Evolutionary conservation across 129 eudicot species (phyloP), one percentile per base, ranked within the genome.

Genomic region (Chrysanthemum seticuspe): DNA sequence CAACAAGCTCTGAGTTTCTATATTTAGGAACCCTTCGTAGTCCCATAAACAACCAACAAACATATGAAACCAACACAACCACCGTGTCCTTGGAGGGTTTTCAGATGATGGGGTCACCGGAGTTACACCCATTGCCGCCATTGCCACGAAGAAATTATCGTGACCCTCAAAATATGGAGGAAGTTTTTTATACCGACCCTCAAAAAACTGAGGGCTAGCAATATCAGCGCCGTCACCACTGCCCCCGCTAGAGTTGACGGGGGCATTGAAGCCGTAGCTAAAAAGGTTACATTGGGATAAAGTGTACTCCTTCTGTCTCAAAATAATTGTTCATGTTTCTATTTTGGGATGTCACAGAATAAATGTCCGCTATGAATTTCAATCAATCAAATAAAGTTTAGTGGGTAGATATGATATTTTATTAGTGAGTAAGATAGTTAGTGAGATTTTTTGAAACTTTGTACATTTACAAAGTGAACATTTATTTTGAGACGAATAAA

Each of bases 41-140:
- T 75, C 76, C 82, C 11, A 71, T 58, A 53, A 60, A 65, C 77
- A 47, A 76, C 61, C 5, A 6, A 36, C 5, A 4, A 3, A 40
- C 2, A 40, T 70, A 49, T n/a, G 64, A 34, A 10, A 45, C 19
- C 13, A 50, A 9, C 63, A 53, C 76, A 79, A 53, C 82, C 61
- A 74, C 68, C n/a, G 2, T 40, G 47, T 7, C 47, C 47, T 1
- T 40, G 47, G 47, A 40, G 2, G 10, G 47, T 40, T 40, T 40
- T 40, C 47, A 40, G 0, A 72, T 67, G n/a, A 77, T 83, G 45
- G 90, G 87, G 27, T 94, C 98, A 15, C 98, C 98, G 58, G 97
- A 94, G 85, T 91, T 94, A 79, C 96, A 75, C 49, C 97, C 98
- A 1, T 86, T 94, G 0, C 98, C 98, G 27, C 98, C 98, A 0